These are phyloP conservation scores for Penicillium griseofulvum DNA, from an alignment of 2,329 filamentous ascomycete genomes.

Conservation along the genomic window DNA sequence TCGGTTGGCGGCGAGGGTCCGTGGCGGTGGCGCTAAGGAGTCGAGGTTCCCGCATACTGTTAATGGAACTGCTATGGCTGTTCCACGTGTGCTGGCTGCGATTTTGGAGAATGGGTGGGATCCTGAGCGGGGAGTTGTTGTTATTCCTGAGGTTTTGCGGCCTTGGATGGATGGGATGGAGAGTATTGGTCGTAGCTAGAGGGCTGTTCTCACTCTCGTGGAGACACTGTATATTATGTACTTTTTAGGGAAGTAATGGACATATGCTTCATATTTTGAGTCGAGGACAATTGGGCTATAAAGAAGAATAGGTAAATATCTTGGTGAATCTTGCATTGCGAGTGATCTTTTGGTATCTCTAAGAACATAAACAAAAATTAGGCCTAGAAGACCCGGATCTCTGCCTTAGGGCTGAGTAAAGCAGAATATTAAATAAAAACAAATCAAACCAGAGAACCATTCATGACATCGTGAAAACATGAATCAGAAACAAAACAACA, in stretches of 20 bases:
- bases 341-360: neutral
- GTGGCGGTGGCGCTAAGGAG: conserved; percentile 47
- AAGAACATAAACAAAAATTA: neutral
- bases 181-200: conserved; percentile 51
- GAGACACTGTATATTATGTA: conserved; percentile 5
- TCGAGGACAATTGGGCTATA: neutral
- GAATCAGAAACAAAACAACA: conserved; percentile 6
- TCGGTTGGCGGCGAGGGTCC: conserved; percentile 72
- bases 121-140: conserved; percentile 63
- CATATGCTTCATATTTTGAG: neutral
- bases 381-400: neutral
- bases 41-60: conserved; percentile 80
- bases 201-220: neutral
- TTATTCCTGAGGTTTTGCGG: conserved; percentile 73
- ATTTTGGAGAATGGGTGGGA: conserved; percentile 90
- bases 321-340: neutral
- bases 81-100: conserved; percentile 84
- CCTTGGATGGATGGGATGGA: conserved; percentile 79
- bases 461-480: conserved; percentile 24
- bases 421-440: neutral
- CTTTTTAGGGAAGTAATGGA: neutral
- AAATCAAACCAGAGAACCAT: neutral
- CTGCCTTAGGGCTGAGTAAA: neutral
- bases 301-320: neutral
- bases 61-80: conserved; percentile 90